Conservation (phyloP, 208 protist species). For the Trypanosoma cruzi region DNA sequence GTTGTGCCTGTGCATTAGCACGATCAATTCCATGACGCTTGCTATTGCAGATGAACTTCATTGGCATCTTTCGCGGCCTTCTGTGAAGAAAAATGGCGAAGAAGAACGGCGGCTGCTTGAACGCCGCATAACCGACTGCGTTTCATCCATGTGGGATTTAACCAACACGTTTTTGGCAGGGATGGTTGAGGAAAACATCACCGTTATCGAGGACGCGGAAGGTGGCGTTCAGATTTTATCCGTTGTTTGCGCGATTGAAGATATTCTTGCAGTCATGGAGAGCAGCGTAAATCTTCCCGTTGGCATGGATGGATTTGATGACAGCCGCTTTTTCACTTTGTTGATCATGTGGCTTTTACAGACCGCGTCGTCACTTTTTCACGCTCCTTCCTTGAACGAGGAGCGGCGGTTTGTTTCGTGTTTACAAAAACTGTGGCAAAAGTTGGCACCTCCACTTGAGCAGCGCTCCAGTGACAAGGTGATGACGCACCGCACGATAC, state of each 20-base stretch:
- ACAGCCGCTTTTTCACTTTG: not conserved
- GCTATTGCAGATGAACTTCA: constrained; percentile 13
- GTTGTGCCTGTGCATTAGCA: not conserved
- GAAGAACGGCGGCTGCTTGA: not conserved
- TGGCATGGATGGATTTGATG: not conserved
- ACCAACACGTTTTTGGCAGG: constrained; percentile 3
- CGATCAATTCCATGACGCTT: constrained; percentile 7
- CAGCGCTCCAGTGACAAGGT: constrained; percentile 20
- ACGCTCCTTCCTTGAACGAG: not conserved
- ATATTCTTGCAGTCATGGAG: constrained; percentile 8
- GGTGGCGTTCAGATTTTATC: not conserved
- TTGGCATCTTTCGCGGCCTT: constrained; percentile 10
- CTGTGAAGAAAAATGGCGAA: constrained; percentile 1
- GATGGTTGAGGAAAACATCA: not conserved
- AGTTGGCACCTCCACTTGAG: constrained; percentile 21
- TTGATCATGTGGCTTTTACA: constrained; percentile 7
- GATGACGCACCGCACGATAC: constrained; percentile 31
- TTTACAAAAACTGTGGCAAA: constrained; percentile 19
- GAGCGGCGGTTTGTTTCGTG: constrained; percentile 6
- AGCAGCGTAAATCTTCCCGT: not conserved
- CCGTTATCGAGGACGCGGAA: not conserved
- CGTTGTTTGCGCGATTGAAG: constrained; percentile 1
- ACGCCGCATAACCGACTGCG: not conserved
- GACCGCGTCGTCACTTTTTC: not conserved
- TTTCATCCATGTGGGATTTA: not conserved